These are phyloP conservation scores for Xylariaceae sp. DNA, from an alignment of 2,329 filamentous ascomycete genomes.

Conservation along the genomic window DNA sequence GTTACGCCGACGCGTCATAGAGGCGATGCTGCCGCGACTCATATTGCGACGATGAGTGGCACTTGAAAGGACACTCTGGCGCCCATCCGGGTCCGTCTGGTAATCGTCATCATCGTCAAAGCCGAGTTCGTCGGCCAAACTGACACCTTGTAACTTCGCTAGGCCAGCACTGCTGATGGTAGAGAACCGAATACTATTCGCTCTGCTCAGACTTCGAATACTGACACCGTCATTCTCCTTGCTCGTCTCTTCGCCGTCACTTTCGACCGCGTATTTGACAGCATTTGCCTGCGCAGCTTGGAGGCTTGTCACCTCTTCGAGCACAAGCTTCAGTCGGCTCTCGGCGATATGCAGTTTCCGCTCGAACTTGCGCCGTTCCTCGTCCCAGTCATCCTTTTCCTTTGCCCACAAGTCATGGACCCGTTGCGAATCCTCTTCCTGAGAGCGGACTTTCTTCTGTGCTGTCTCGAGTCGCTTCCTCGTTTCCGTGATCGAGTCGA, in stretches of 20 bases:
- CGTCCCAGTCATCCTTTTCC: conserved; percentile 80
- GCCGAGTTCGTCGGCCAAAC: conserved; percentile 84
- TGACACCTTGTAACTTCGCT: conserved; percentile 60
- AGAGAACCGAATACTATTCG: conserved; percentile 70
- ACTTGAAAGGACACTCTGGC: conserved; percentile 55
- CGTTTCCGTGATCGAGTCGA: conserved; percentile 65
- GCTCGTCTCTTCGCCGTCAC: conserved; percentile 55
- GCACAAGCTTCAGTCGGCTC: conserved; percentile 71
- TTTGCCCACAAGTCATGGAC: conserved; percentile 75
- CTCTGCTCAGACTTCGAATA: conserved; percentile 66
- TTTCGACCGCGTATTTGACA: conserved; percentile 40
- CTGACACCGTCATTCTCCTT: conserved; percentile 69
- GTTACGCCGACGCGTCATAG: conserved; percentile 46
- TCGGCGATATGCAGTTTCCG: conserved; percentile 87
- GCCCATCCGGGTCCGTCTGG: conserved; percentile 65
- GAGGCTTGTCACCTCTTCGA: conserved; percentile 77
- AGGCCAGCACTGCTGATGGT: conserved; percentile 53
- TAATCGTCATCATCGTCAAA: conserved; percentile 75
- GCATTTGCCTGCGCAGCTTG: conserved; percentile 49
- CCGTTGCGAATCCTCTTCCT: conserved; percentile 78
- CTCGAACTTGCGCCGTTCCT: conserved; percentile 75
- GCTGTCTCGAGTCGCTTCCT: conserved; percentile 70
- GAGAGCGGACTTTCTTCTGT: conserved; percentile 70
- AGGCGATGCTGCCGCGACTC: conserved; percentile 53
- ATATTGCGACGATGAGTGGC: conserved; percentile 46